Percentiles rank a stretch among this genome's conserved stretches.
phyloP scores from a whole-genome alignment of 2,329 filamentous ascomycete genomes.

The Epichloe typhina region DNA sequence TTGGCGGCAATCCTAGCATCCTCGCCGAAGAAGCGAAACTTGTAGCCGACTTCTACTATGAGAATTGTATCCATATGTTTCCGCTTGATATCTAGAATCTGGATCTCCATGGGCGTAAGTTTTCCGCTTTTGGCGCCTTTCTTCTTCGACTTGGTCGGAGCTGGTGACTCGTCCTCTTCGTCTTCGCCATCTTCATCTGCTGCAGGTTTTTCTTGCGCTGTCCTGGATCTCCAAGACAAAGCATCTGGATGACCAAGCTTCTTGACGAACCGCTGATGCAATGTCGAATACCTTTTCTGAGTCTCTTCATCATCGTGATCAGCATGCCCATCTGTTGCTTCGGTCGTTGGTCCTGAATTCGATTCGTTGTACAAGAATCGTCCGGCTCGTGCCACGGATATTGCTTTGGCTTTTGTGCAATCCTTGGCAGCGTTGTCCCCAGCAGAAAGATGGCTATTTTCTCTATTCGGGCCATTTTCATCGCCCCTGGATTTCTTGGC shows the following conservation, averaged over 20 bases:
- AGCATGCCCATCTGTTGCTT: conserved; percentile 28
- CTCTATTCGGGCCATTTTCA: conserved; percentile 21
- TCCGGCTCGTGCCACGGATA: conserved; percentile 29
- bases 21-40: conserved; percentile 93
- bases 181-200: conserved; percentile 42
- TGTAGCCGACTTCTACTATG: conserved; percentile 93
- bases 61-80: conserved; percentile 82
- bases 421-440: not conserved
- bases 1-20: conserved; percentile 83
- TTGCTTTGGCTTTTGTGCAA: not conserved
- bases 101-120: conserved; percentile 86
- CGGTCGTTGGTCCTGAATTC: conserved; percentile 24
- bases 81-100: conserved; percentile 86
- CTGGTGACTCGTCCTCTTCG: conserved; percentile 36
- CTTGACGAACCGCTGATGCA: conserved; percentile 79
- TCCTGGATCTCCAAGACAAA: conserved; percentile 50
- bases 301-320: conserved; percentile 38
- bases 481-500: conserved; percentile 30
- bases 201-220: conserved; percentile 37
- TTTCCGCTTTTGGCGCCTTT: conserved; percentile 61
- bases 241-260: conserved; percentile 82
- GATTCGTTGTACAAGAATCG: conserved; percentile 38
- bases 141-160: conserved; percentile 40
- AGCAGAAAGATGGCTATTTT: conserved; percentile 23
- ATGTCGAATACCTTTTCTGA: conserved; percentile 48